Conservation (phyloP, 2,329 filamentous ascomycete species). For the Cordyceps cateniannulata region DNA sequence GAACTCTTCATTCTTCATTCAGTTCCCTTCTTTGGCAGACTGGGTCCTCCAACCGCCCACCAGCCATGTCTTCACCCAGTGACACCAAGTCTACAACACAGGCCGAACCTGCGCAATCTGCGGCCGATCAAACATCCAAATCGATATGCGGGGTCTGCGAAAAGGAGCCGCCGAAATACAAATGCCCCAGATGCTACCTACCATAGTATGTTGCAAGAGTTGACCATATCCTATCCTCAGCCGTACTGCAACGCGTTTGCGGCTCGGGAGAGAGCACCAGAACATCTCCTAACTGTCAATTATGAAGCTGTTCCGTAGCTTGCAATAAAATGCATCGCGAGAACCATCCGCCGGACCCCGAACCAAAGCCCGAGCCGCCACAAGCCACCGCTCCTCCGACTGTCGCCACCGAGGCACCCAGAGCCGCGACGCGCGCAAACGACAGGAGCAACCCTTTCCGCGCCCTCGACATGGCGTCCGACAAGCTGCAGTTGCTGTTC, state of each 20-base stretch:
- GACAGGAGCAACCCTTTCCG: constrained; percentile 40
- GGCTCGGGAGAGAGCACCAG: not conserved
- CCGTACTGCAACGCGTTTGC: not conserved
- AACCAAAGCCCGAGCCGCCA: constrained; percentile 17
- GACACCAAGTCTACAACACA: not conserved
- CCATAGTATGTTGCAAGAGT: constrained; percentile 44
- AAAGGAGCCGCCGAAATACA: constrained; percentile 49
- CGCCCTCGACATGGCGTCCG: constrained; percentile 40
- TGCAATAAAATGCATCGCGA: constrained; percentile 49
- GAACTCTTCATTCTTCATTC: not conserved
- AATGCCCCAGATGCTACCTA: constrained; percentile 51
- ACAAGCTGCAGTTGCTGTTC: constrained; percentile 45
- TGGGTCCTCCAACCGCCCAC: not conserved
- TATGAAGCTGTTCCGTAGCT: constrained; percentile 49
- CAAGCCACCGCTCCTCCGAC: constrained; percentile 9
- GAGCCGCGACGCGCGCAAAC: constrained; percentile 2
- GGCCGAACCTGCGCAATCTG: not conserved
- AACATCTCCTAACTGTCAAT: constrained; percentile 10
- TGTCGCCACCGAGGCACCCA: not conserved
- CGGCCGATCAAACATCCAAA: not conserved
- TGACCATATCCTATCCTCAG: not conserved
- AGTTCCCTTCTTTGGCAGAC: not conserved
- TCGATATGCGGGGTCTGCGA: constrained; percentile 46
- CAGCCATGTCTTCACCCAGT: not conserved
- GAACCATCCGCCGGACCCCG: constrained; percentile 38